Percentiles rank a stretch among this genome's conserved stretches.
Evolutionary conservation across 2,329 filamentous ascomycete genomes (phyloP).

Genomic region (Amauroascus verrucosus): DNA sequence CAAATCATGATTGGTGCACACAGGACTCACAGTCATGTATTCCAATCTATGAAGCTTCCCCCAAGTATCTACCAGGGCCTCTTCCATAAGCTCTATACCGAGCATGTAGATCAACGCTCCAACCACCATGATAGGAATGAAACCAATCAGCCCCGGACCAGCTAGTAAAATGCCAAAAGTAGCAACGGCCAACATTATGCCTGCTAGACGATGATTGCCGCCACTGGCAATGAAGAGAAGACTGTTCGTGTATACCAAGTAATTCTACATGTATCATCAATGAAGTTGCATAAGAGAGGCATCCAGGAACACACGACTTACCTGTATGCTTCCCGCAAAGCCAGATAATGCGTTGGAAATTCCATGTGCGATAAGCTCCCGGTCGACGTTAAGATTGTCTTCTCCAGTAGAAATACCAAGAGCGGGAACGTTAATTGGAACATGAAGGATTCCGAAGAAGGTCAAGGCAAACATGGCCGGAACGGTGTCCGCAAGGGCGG

Average conservation of each 20-base stretch:
- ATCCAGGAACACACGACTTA: conserved; percentile 26
- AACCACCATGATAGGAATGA: conserved; percentile 93
- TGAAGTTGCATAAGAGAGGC: no score
- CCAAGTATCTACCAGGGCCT: conserved; percentile 79
- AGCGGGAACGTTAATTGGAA: conserved; percentile 95
- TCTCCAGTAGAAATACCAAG: conserved; percentile 82
- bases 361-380: conserved; percentile 84
- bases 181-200: conserved; percentile 67
- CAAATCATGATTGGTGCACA: not conserved
- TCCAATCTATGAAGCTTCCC: conserved; percentile 79
- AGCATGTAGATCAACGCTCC: conserved; percentile 90
- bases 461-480: conserved; percentile 95
- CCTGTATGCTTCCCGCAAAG: conserved; percentile 70
- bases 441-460: conserved; percentile 93
- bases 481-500: conserved; percentile 68
- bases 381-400: conserved; percentile 82
- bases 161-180: conserved; percentile 76
- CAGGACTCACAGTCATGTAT: conserved; percentile 62
- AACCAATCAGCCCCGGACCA: conserved; percentile 81
- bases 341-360: conserved; percentile 88
- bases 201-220: conserved; percentile 75
- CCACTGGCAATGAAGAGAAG: conserved; percentile 93
- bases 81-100: conserved; percentile 80
- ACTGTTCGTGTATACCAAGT: conserved; percentile 94
- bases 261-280: conserved; percentile 52